Percentiles rank a stretch among this genome's conserved stretches.
phyloP scores from a whole-genome alignment of 495 filamentous ascomycete species.

The Neurospora cerealis region DNA sequence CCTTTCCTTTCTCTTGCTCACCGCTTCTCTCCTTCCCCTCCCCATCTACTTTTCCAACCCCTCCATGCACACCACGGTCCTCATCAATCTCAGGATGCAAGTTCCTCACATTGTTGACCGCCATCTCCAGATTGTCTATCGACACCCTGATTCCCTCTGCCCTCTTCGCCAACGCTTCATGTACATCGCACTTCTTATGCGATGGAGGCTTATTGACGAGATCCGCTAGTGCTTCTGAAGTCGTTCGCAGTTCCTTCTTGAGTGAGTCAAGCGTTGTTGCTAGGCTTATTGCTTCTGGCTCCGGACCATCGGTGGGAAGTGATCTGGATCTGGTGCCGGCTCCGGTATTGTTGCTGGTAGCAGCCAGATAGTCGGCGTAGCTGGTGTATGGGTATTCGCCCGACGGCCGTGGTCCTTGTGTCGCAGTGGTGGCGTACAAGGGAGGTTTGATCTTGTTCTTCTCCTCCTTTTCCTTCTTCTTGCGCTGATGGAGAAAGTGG shows the following conservation, averaged over 20 bases:
- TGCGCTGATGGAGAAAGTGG: conserved; percentile 9
- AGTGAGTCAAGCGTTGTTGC: conserved; percentile 13
- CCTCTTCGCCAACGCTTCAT: conserved; percentile 8
- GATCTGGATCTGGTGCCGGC: background rate
- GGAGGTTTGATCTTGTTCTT: background rate
- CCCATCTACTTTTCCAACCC: background rate
- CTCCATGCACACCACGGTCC: background rate
- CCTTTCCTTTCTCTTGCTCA: background rate
- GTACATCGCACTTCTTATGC: conserved; percentile 13
- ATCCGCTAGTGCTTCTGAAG: conserved; percentile 6
- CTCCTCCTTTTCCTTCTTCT: background rate
- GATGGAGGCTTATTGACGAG: background rate
- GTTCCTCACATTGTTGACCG: conserved; percentile 20
- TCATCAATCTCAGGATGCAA: conserved; percentile 11
- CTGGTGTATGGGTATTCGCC: background rate
- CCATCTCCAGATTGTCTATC: conserved; percentile 10
- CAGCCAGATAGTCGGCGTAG: background rate
- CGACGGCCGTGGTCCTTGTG: background rate
- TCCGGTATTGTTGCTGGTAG: background rate
- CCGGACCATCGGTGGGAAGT: background rate
- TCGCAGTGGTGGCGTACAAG: background rate
- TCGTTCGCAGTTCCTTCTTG: conserved; percentile 11
- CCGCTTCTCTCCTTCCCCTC: background rate
- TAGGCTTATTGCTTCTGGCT: background rate
- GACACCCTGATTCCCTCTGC: conserved; percentile 11